phyloP scores from a whole-genome alignment of 306 rosid genomes.

The Aeschynomene evenia region DNA sequence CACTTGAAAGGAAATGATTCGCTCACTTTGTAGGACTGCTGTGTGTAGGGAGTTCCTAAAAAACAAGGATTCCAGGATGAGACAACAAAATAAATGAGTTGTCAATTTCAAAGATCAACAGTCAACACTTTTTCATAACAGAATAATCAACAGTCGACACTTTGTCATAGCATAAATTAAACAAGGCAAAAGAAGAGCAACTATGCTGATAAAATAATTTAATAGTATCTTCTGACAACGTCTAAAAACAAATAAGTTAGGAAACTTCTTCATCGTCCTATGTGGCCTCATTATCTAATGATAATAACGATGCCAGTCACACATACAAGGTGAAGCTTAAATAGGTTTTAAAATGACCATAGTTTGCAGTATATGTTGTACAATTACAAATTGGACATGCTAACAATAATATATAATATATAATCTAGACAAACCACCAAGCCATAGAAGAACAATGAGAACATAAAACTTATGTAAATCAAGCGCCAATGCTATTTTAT shows the following conservation, averaged over 20 bases:
- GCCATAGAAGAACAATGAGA: neutral
- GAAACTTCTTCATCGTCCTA: neutral
- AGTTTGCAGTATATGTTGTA: neutral
- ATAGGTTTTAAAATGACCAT: neutral
- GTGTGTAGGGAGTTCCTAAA: constrained; percentile 85
- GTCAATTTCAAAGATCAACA: constrained; percentile 3
- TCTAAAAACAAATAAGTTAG: neutral
- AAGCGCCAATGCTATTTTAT: neutral
- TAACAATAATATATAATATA: neutral
- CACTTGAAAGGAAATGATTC: constrained; percentile 92
- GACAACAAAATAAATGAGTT: constrained; percentile 22
- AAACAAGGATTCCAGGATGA: constrained; percentile 10
- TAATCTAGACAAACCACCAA: constrained; percentile 8
- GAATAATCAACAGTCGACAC: neutral
- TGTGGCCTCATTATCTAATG: neutral
- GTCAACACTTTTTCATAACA: no score
- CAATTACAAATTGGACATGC: neutral
- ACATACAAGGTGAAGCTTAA: neutral
- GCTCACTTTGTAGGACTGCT: constrained; percentile 90
- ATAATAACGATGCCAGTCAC: neutral
- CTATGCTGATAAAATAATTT: constrained; percentile 1
- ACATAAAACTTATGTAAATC: neutral
- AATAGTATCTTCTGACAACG: neutral
- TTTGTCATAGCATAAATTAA: neutral
- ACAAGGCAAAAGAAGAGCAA: neutral